Evolutionary conservation across 2,329 filamentous ascomycete species (phyloP).

Genomic region (Fusarium sp.): DNA sequence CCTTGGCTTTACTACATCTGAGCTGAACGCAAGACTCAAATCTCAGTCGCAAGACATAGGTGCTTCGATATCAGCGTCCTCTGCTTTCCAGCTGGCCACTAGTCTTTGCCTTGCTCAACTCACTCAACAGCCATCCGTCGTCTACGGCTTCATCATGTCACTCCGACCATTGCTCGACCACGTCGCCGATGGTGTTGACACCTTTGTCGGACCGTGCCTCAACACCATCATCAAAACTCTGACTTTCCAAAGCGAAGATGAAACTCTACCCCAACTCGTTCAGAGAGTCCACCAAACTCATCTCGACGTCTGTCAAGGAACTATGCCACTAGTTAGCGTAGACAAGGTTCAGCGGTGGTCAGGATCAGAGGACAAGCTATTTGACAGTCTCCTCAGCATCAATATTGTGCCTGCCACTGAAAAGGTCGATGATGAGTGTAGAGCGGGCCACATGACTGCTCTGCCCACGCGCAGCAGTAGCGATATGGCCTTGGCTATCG

Average conservation of each 20-base stretch:
- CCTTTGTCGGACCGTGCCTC: constrained; percentile 24
- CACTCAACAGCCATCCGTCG: neutral
- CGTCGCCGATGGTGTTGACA: neutral
- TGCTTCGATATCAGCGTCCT: neutral
- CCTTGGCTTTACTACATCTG: neutral
- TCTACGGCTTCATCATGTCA: constrained; percentile 30
- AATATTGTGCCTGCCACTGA: neutral
- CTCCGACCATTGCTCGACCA: constrained; percentile 6
- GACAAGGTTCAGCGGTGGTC: constrained; percentile 29
- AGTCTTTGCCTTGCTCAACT: constrained; percentile 16
- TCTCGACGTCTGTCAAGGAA: neutral
- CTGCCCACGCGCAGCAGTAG: constrained; percentile 17
- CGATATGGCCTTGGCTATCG: constrained; percentile 26
- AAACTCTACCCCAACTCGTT: constrained; percentile 2
- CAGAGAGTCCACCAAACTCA: constrained; percentile 16
- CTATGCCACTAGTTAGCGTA: constrained; percentile 19
- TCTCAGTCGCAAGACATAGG: neutral
- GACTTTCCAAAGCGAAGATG: neutral
- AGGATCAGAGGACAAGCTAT: constrained; percentile 17
- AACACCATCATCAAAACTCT: constrained; percentile 15
- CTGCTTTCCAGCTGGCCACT: constrained; percentile 21
- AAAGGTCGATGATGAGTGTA: rapidly evolving
- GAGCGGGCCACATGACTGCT: constrained; percentile 4
- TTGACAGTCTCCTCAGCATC: constrained; percentile 29
- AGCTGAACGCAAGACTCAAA: constrained; percentile 19